Evolutionary conservation across 768 basidiomycete genomes (phyloP), one percentile per base, ranked within the genome.

Genomic region (Panus rudis): DNA sequence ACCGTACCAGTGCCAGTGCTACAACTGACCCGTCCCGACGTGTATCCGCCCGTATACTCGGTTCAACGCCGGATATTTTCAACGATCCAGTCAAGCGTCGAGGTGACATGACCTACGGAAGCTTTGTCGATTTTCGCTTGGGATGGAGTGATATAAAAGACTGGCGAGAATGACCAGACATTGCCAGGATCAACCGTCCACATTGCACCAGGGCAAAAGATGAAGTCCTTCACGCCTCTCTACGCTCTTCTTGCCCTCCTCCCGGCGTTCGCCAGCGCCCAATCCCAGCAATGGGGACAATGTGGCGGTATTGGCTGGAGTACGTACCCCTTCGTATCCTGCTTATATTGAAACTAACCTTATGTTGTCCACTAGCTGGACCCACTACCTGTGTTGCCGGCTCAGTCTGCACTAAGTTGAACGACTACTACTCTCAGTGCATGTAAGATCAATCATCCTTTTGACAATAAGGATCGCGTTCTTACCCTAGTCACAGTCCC

Each of bases 301-400:
- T 80, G 77, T 51, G 75, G 76, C 56, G 76, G 75, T 31, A 63
- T 63, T 42, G 62, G 58, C 42, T 75, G 73, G 72, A 60, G 73
- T 76, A 59, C 46, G 72, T 63, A n/a, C 6, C 22, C 17, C 24
- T 21, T 33, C 25, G 4, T 43, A n/a, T 20, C 21, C 20, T 37
- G 11, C 8, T n/a, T 13, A 17, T 25, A 17, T 28, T 8, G 16
- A 17, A 25, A 25, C 25, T 48, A 4, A 49, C 27, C 48, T 8
- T 13, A 37, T 28, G 8, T 32, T 35, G 33, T 6, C 16, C n/a
- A 25, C 28, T 25, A 63, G 60, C 48, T 46, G 63, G 64, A 32
- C 34, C 62, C 16, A 66, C 63, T 7, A 57, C 61, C 19, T 65
- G 63, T 39, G 63, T 49, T 10, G 39, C 56, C 23, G 65, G 65